phyloP scores from a whole-genome alignment of 2,329 filamentous ascomycete genomes.

The Aureobasidium sp. region DNA sequence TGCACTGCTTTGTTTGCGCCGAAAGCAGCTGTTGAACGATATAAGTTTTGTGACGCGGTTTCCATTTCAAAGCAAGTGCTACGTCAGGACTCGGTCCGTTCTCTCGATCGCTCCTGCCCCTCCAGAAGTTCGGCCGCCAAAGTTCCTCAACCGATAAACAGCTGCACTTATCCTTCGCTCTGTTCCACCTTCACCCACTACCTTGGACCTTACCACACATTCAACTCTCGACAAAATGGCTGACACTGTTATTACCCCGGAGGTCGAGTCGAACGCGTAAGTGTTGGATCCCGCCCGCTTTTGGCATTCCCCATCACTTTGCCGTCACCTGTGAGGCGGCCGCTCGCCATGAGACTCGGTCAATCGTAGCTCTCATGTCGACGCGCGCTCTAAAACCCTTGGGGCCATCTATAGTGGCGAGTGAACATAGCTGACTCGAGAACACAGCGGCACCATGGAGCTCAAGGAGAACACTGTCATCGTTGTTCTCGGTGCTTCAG shows the following conservation, averaged over 20 bases:
- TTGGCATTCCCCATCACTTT: neutral
- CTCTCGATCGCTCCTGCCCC: constrained; percentile 9
- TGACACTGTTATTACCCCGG: constrained; percentile 40
- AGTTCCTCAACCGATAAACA: constrained; percentile 11
- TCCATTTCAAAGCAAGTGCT: constrained; percentile 5
- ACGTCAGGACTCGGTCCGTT: constrained; percentile 7
- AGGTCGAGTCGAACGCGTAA: constrained; percentile 40
- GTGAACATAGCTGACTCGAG: neutral
- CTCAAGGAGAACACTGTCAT: constrained; percentile 98
- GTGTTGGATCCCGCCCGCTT: constrained; percentile 18
- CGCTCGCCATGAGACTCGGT: neutral
- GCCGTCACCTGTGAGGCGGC: neutral
- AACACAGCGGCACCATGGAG: constrained; percentile 63
- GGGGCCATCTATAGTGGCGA: neutral
- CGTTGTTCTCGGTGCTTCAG: constrained; percentile 91
- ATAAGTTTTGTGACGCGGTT: constrained; percentile 7
- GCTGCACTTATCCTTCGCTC: constrained; percentile 3
- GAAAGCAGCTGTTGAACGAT: constrained; percentile 1
- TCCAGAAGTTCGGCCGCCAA: constrained; percentile 12
- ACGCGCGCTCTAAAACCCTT: neutral
- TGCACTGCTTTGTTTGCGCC: constrained; percentile 3
- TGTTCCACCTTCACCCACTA: constrained; percentile 7
- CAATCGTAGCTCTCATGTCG: neutral
- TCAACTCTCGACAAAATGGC: constrained; percentile 30
- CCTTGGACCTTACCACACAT: neutral